Conservation (phyloP, 2,329 filamentous ascomycete genomes). For the Stachybotrys elegans region DNA sequence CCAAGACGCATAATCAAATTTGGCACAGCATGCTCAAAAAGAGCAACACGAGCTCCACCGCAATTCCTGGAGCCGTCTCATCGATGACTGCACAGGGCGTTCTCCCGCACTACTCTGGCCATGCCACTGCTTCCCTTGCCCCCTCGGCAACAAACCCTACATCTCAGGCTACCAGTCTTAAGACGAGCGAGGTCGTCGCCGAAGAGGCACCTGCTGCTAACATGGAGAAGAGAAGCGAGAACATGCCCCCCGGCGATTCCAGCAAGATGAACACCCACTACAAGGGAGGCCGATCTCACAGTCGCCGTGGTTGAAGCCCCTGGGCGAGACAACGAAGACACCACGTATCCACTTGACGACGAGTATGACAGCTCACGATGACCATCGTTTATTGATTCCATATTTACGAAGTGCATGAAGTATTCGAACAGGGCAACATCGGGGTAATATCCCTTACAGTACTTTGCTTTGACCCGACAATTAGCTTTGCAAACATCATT, state of each 20-base stretch:
- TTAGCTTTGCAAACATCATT: constrained; percentile 11
- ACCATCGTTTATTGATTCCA: constrained; percentile 27
- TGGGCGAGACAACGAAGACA: no score
- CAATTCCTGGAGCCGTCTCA: constrained; percentile 42
- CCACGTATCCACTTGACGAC: no score
- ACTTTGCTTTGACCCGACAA: constrained; percentile 6
- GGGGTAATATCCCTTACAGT: no score
- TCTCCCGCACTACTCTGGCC: constrained; percentile 46
- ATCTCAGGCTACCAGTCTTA: constrained; percentile 23
- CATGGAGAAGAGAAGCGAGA: constrained; percentile 37
- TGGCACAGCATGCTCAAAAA: constrained; percentile 48
- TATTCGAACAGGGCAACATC: no score
- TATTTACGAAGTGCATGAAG: constrained; percentile 25
- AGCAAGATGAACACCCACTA: no score
- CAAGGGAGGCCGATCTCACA: no score
- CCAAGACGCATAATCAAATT: constrained; percentile 37
- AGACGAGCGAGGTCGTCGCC: constrained; percentile 17
- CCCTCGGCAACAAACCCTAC: constrained; percentile 37
- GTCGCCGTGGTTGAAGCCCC: no score
- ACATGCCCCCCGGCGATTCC: constrained; percentile 31
- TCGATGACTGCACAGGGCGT: constrained; percentile 50
- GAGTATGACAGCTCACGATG: no score
- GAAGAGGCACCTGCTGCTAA: constrained; percentile 10
- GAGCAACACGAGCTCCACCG: constrained; percentile 42
- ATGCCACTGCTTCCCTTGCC: constrained; percentile 46